Evolutionary conservation across 148 eudicot species (phyloP).

Genomic region (Rhododendron ovatum): DNA sequence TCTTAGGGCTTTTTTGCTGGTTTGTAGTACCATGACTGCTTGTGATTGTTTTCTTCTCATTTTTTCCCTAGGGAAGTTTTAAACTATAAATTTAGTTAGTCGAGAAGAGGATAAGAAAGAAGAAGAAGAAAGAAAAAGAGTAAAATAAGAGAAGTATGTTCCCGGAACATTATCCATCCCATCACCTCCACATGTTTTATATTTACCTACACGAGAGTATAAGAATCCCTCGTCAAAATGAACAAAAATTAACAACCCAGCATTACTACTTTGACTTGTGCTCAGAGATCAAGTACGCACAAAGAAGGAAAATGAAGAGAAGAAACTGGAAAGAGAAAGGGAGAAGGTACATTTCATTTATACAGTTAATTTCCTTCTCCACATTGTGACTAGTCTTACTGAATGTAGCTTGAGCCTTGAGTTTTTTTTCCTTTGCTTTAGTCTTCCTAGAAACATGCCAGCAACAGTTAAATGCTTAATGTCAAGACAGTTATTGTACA

Average conservation of each 20-base stretch:
- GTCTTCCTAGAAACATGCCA: background rate
- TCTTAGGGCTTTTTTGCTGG: background rate
- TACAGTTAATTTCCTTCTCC: background rate
- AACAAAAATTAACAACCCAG: background rate
- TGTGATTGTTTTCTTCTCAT: slow-evolving; percentile 5
- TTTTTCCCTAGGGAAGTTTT: background rate
- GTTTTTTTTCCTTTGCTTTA: background rate
- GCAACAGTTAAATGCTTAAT: background rate
- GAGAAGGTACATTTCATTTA: slow-evolving; percentile 52
- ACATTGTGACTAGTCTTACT: background rate
- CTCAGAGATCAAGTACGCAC: slow-evolving; percentile 40
- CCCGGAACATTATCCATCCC: background rate
- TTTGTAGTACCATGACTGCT: background rate
- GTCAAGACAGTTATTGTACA: background rate
- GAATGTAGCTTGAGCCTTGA: background rate
- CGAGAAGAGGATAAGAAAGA: background rate
- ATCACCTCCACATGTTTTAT: background rate
- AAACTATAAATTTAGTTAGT: background rate
- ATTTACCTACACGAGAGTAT: background rate
- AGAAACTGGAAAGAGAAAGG: slow-evolving; percentile 45
- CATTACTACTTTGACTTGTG: background rate
- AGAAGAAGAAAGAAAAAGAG: background rate
- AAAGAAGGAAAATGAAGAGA: slow-evolving; percentile 46
- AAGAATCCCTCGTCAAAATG: background rate
- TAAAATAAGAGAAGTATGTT: background rate